Conservation (phyloP, 305 asterid species). For the Fraxinus xanthoxyloides region DNA sequence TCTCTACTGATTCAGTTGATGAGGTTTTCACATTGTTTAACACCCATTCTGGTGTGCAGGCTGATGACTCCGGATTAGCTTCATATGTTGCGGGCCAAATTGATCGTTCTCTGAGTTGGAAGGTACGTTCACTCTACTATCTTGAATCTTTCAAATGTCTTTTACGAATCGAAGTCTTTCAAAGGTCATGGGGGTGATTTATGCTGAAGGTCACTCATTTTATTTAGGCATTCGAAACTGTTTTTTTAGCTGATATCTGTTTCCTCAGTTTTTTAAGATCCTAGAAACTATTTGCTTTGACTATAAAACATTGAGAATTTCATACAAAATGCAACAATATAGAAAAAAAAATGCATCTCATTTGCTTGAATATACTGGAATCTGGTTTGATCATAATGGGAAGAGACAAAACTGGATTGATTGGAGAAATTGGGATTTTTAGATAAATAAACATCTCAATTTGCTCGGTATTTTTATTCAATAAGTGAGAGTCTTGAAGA, state of each 20-base stretch:
- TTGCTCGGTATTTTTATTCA: neutral
- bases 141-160: neutral
- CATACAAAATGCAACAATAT: neutral
- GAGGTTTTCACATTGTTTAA: neutral
- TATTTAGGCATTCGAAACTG: neutral
- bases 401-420: neutral
- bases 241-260: neutral
- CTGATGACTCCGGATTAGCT: conserved; percentile 85
- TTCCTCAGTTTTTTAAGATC: neutral
- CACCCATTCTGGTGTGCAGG: conserved; percentile 39
- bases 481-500: neutral
- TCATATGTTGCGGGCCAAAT: conserved; percentile 88
- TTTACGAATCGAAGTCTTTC: neutral
- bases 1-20: neutral
- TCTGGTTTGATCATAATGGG: neutral
- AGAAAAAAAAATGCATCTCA: neutral
- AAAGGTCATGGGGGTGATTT: neutral
- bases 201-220: neutral
- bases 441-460: neutral
- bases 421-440: neutral
- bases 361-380: neutral
- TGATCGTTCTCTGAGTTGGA: conserved; percentile 87
- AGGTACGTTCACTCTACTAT: conserved; percentile 34
- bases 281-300: neutral
- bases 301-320: neutral